These are phyloP conservation scores for Rutstroemia sydowiana DNA, from an alignment of 2,329 filamentous ascomycete genomes.

Conservation along the genomic window DNA sequence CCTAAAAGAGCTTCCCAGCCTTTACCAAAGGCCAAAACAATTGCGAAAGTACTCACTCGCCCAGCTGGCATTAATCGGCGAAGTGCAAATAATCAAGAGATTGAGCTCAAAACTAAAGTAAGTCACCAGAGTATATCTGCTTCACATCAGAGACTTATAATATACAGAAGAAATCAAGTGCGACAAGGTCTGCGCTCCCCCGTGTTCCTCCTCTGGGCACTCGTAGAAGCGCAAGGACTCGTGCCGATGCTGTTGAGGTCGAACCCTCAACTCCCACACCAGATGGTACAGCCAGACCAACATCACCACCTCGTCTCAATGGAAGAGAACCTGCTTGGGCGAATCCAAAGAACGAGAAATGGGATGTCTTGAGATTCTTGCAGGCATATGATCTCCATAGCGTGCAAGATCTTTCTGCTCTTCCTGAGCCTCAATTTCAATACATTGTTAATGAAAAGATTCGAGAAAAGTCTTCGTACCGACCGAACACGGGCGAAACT, in stretches of 20 bases:
- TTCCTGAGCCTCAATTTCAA: background rate
- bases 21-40: no score
- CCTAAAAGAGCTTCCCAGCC: no score
- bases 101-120: no score
- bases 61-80: no score
- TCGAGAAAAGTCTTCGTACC: background rate
- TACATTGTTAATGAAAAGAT: background rate
- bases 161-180: background rate
- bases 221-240: slow-evolving; percentile 2
- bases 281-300: background rate
- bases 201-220: background rate
- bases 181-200: background rate
- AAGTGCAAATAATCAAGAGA: no score
- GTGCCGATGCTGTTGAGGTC: background rate
- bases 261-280: background rate
- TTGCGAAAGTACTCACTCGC: no score
- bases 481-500: background rate
- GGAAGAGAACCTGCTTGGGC: slow-evolving; percentile 12
- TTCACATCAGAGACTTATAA: background rate
- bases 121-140: no score
- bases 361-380: slow-evolving; percentile 18
- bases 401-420: slow-evolving; percentile 1
- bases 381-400: slow-evolving; percentile 1
- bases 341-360: slow-evolving; percentile 17
- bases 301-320: background rate